Evolutionary conservation across 108 stramenopile genomes (phyloP).

Genomic region (Cyclostephanos tholiformis): DNA sequence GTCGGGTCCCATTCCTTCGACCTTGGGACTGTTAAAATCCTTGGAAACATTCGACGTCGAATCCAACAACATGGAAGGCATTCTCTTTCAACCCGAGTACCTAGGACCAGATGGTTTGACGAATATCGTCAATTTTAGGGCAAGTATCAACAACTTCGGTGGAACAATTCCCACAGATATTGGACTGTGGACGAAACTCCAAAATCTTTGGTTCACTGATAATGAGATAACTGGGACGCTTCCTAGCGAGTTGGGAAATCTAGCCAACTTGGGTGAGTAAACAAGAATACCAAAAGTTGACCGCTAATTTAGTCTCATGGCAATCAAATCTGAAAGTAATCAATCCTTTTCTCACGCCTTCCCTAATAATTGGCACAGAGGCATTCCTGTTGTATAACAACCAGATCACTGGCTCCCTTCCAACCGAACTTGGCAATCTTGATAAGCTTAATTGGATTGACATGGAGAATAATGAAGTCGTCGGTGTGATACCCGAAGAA

Average conservation of each 20-base stretch:
- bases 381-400: constrained; percentile 50
- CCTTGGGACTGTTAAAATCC: constrained; percentile 34
- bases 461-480: constrained; percentile 45
- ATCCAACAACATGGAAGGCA: constrained; percentile 48
- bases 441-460: constrained; percentile 46
- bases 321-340: background rate
- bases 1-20: constrained; percentile 41
- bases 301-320: background rate
- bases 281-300: background rate
- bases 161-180: constrained; percentile 75
- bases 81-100: constrained; percentile 47
- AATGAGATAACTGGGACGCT: constrained; percentile 64
- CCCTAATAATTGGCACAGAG: constrained; percentile 10
- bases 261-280: constrained; percentile 44
- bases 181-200: constrained; percentile 61
- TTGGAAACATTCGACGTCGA: constrained; percentile 54
- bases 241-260: constrained; percentile 55
- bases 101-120: constrained; percentile 34
- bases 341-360: background rate
- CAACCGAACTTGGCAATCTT: constrained; percentile 57
- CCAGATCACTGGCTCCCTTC: constrained; percentile 62
- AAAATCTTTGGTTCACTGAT: constrained; percentile 50
- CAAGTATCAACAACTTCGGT: constrained; percentile 60
- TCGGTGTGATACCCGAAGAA: constrained; percentile 53
- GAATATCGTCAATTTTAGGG: constrained; percentile 42